These are phyloP conservation scores for Maudiozyma pseudohumilis DNA, from an alignment of 805 yeast species.

Conservation along the genomic window DNA sequence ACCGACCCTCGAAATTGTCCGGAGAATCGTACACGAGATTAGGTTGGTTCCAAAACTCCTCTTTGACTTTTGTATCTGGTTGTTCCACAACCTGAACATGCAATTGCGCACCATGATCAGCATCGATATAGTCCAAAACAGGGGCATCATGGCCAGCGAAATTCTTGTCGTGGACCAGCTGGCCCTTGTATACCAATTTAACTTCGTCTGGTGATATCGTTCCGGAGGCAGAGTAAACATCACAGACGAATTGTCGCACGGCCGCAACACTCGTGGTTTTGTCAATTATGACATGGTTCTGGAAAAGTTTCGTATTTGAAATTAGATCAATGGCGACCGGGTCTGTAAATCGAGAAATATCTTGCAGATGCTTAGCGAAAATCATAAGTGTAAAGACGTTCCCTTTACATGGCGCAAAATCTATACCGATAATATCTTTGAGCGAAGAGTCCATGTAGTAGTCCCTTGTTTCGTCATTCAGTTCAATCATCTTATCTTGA, in stretches of 20 bases:
- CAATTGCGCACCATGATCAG: constrained; percentile 10
- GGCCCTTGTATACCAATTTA: constrained; percentile 23
- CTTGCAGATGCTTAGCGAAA: constrained; percentile 17
- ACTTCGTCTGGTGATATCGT: constrained; percentile 15
- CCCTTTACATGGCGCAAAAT: constrained; percentile 27
- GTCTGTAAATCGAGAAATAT: constrained; percentile 4
- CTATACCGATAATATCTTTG: constrained; percentile 25
- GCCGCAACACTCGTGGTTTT: constrained; percentile 19
- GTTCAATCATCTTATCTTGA: constrained; percentile 7
- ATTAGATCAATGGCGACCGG: constrained; percentile 13
- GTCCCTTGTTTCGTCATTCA: constrained; percentile 10
- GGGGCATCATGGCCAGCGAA: constrained; percentile 15
- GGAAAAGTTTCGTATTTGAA: constrained; percentile 18
- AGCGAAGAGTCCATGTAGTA: constrained; percentile 18
- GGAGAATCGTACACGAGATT: neutral
- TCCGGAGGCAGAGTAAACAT: constrained; percentile 16
- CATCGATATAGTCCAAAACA: constrained; percentile 14
- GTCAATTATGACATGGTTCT: constrained; percentile 15
- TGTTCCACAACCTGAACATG: constrained; percentile 24
- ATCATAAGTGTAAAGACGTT: constrained; percentile 25
- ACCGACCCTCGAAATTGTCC: too few relatives aligned
- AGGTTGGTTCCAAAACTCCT: constrained; percentile 23
- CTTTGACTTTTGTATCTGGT: constrained; percentile 13
- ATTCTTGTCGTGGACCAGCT: constrained; percentile 7
- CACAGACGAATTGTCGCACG: constrained; percentile 21